Base-by-base conservation (phyloP, 2,329 filamentous ascomycete species). In the Corniculantispora saksenae region DNA sequence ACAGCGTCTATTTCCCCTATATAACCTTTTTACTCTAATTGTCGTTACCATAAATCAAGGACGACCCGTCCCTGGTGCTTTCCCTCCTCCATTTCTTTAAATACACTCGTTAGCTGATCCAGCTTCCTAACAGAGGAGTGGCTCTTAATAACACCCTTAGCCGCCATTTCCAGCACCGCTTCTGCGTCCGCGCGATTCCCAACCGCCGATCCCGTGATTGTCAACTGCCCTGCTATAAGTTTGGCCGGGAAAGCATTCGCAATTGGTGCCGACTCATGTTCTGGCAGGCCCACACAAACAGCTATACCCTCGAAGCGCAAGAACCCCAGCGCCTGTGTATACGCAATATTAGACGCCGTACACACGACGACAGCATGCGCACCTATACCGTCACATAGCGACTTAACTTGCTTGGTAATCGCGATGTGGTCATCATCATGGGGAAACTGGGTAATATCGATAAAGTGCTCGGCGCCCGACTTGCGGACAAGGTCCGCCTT, bases 401-500 rank as follows among this genome's bases (percentile, higher is more conserved):
- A 50, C 51, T 66, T 64, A 45, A 72, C 65, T 29, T 62, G 47
- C 40, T 57, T 69, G 4, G 74, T 70, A 2, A 78, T 75, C 32
- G 81, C 78, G 66, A 83, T 81, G 43, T 79, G 80, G 69, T 84
- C 61, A 8, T 57, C 65, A 25, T 61, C 65, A n/a, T 29, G 50
- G n/a, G 61, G 50, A 23, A 64, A 66, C 61, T 56, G n/a, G 17
- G 65, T 66, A 35, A 91, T 85, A 53, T 87, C 83, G 29, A 89
- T 43, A 50, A 68, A 69, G 55, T 64, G 56, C 61, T 72, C 68
- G 1, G 74, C 72, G 3, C 73, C 75, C 1, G 71, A 67, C 9
- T 65, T 61, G 40, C 67, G 67, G 50, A 70, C 70, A 15, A 73
- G 64, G 19, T 61, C 60, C 54, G 72, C 73, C 58, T 72, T 72